phyloP scores from a whole-genome alignment of 2,329 filamentous ascomycete species.

The Claviceps purpurea region DNA sequence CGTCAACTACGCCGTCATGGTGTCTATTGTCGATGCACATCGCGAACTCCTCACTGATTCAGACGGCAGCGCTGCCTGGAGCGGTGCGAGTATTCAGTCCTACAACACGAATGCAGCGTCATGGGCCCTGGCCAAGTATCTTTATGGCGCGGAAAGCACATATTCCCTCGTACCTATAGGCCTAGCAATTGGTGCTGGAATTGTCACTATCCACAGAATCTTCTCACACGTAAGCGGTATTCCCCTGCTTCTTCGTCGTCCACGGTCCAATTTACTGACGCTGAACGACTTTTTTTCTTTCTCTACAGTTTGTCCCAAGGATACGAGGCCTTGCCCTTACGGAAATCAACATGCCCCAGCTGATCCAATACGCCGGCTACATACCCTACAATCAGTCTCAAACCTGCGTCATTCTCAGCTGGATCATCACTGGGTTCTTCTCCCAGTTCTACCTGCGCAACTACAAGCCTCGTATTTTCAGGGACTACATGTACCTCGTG shows the following conservation, averaged over 20 bases:
- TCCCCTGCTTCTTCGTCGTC: no score
- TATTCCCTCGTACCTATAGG: constrained; percentile 26
- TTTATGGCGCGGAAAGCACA: constrained; percentile 25
- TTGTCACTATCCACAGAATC: constrained; percentile 6
- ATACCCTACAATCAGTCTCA: constrained; percentile 24
- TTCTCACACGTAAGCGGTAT: background rate
- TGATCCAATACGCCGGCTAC: constrained; percentile 4
- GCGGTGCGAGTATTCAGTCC: constrained; percentile 31
- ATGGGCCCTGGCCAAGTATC: constrained; percentile 23
- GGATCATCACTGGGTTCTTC: constrained; percentile 31
- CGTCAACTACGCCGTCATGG: constrained; percentile 34
- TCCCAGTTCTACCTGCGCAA: constrained; percentile 39
- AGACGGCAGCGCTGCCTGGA: constrained; percentile 31
- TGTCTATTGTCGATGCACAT: constrained; percentile 28
- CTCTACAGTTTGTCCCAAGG: background rate
- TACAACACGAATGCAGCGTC: constrained; percentile 25
- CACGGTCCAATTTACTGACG: no score
- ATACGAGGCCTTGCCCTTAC: background rate
- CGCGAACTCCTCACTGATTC: constrained; percentile 25
- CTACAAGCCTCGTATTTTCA: constrained; percentile 37
- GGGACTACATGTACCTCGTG: constrained; percentile 39
- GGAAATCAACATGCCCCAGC: constrained; percentile 4
- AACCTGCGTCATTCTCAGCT: constrained; percentile 39
- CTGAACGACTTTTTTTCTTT: background rate
- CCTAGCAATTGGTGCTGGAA: constrained; percentile 27